phyloP scores from a whole-genome alignment of 345 rosid genomes.

The Gynandropsis gynandra region DNA sequence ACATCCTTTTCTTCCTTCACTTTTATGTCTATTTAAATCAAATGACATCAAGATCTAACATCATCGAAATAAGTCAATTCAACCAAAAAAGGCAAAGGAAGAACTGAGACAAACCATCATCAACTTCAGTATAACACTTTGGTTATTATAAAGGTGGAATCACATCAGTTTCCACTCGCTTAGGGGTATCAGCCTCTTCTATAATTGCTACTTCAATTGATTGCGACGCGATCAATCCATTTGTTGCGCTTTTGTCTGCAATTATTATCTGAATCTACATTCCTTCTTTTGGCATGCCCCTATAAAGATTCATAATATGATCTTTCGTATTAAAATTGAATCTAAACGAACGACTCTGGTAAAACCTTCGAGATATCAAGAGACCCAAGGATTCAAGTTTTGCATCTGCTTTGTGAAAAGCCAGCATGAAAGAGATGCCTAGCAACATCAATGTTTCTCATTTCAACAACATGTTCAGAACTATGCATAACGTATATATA shows the following conservation, averaged over 20 bases:
- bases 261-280: constrained; percentile 34
- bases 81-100: background rate
- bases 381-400: constrained; percentile 65
- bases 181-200: too few relatives aligned
- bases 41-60: constrained; percentile 6
- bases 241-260: constrained; percentile 22
- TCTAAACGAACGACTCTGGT: background rate
- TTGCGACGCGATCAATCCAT: constrained; percentile 18
- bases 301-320: constrained; percentile 15
- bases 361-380: constrained; percentile 33
- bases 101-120: constrained; percentile 32
- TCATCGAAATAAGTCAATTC: background rate
- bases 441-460: constrained; percentile 79
- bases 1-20: constrained; percentile 28
- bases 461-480: constrained; percentile 86
- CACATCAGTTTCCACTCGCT: constrained; percentile 40
- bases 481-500: constrained; percentile 82
- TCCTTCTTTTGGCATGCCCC: constrained; percentile 45
- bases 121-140: constrained; percentile 38
- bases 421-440: too few relatives aligned
- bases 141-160: constrained; percentile 58
- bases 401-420: constrained; percentile 67
- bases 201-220: constrained; percentile 19
- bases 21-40: constrained; percentile 31
- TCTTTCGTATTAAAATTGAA: background rate